Conservation (phyloP, 2,329 filamentous ascomycete genomes). For the Parastagonospora nodorum region DNA sequence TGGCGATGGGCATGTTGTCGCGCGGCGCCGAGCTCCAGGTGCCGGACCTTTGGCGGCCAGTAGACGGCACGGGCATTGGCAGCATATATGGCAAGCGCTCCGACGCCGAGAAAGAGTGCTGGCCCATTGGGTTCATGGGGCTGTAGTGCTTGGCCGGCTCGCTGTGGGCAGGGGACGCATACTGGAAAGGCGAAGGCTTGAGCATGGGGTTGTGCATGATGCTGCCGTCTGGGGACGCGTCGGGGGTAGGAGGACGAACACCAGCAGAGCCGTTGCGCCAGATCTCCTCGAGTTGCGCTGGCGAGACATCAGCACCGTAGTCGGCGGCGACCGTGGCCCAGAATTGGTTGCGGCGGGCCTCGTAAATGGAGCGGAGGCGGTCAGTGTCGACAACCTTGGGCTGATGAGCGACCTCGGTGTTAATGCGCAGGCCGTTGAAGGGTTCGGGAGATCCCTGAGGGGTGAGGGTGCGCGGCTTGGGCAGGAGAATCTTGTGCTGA, state of each 20-base stretch:
- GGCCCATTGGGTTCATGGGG: slow-evolving; percentile 36
- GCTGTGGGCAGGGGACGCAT: slow-evolving; percentile 34
- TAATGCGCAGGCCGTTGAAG: slow-evolving; percentile 48
- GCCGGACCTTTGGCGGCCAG: slow-evolving; percentile 34
- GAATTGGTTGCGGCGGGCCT: slow-evolving; percentile 71
- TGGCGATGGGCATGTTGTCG: slow-evolving; percentile 47
- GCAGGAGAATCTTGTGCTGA: slow-evolving; percentile 59
- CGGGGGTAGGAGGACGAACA: slow-evolving; percentile 45
- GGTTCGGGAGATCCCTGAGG: slow-evolving; percentile 46
- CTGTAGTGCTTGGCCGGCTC: slow-evolving; percentile 41
- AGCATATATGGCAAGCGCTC: slow-evolving; percentile 45
- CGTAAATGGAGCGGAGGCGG: slow-evolving; percentile 72
- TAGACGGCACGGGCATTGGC: slow-evolving; percentile 45
- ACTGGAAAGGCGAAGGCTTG: slow-evolving; percentile 35
- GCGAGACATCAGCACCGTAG: slow-evolving; percentile 68
- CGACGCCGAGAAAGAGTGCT: slow-evolving; percentile 37
- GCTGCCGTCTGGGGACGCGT: slow-evolving; percentile 46
- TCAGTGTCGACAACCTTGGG: slow-evolving; percentile 64
- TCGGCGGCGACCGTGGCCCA: slow-evolving; percentile 74
- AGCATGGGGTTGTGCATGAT: slow-evolving; percentile 43
- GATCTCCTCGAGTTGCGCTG: slow-evolving; percentile 70
- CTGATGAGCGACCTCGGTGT: slow-evolving; percentile 52
- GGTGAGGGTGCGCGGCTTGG: slow-evolving; percentile 62
- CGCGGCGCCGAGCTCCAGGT: slow-evolving; percentile 45
- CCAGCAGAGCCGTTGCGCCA: slow-evolving; percentile 55